phyloP scores from a whole-genome alignment of 495 filamentous ascomycete genomes.

The Lophiostoma macrostomum region DNA sequence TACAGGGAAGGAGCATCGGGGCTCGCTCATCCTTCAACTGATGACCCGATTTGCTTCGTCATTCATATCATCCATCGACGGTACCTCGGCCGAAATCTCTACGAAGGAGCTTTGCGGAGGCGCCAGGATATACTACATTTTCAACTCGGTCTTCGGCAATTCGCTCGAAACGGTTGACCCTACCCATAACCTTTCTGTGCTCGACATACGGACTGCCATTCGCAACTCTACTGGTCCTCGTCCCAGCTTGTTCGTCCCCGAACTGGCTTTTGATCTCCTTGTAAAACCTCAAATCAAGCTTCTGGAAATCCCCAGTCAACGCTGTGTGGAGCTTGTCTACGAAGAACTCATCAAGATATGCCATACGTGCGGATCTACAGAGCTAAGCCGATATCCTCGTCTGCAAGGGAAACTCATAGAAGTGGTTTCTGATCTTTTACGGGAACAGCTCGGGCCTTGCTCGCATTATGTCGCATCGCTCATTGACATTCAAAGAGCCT shows the following conservation, averaged over 20 bases:
- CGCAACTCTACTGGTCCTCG: conserved; percentile 96
- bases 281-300: conserved; percentile 99
- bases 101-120: conserved; percentile 98
- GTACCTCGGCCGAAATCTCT: conserved; percentile 96
- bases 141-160: conserved; percentile 98
- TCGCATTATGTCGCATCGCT: conserved; percentile 91
- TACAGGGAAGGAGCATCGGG: conserved; percentile 93
- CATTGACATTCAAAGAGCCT: conserved; percentile 94
- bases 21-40: conserved; percentile 88
- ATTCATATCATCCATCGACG: conserved; percentile 98
- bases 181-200: conserved; percentile 86
- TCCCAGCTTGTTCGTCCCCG: conserved; percentile 93
- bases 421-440: conserved; percentile 92
- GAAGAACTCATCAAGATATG: conserved; percentile 99
- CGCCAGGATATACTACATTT: conserved; percentile 98
- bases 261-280: conserved; percentile 93
- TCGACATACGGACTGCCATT: conserved; percentile 98
- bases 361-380: conserved; percentile 95
- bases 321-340: conserved; percentile 96
- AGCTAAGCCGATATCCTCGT: conserved; percentile 85
- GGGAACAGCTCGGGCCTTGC: conserved; percentile 84
- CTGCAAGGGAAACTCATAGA: conserved; percentile 97
- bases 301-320: conserved; percentile 89
- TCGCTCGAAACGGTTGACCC: conserved; percentile 95
- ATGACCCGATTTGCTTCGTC: conserved; percentile 98